Evolutionary conservation across 768 basidiomycete species (phyloP).

Genomic region (Austroboletus festivus): DNA sequence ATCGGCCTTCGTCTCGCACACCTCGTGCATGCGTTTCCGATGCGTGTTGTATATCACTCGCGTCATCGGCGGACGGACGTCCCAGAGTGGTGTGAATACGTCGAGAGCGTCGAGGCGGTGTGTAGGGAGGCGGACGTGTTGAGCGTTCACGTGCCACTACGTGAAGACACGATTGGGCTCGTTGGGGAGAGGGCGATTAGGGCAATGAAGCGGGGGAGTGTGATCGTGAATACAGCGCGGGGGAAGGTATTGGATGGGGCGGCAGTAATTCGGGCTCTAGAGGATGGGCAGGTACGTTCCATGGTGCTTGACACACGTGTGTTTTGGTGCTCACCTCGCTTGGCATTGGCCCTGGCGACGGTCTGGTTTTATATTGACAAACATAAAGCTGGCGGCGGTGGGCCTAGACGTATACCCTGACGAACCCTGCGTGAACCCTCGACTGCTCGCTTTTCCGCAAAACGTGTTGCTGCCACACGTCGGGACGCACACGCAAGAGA

Average conservation of each 20-base stretch:
- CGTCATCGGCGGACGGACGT: constrained; percentile 54
- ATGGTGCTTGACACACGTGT: too few species aligned
- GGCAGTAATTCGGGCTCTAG: constrained; percentile 80
- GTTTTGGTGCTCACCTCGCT: too few species aligned
- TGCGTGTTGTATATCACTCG: constrained; percentile 85
- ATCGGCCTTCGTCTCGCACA: constrained; percentile 71
- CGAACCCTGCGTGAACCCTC: constrained; percentile 77
- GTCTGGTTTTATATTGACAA: too few species aligned
- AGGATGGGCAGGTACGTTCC: constrained; percentile 78
- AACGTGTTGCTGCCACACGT: constrained; percentile 88
- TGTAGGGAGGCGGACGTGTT: constrained; percentile 74
- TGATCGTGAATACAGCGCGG: constrained; percentile 87
- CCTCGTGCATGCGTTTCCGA: constrained; percentile 76
- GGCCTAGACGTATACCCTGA: constrained; percentile 87
- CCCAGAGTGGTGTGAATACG: constrained; percentile 77
- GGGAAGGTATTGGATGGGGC: constrained; percentile 88
- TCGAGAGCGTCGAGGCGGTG: constrained; percentile 60
- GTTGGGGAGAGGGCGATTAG: constrained; percentile 77
- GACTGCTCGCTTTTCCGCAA: constrained; percentile 76
- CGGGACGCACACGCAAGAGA: constrained; percentile 84
- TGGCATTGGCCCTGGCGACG: too few species aligned
- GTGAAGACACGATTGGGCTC: constrained; percentile 66
- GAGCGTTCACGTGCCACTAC: constrained; percentile 82
- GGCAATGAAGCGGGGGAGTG: constrained; percentile 69
- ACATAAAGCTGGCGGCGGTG: constrained; percentile 33